Evolutionary conservation across 2,329 filamentous ascomycete species (phyloP), one percentile per base, ranked within the genome.

Genomic region (Atkinsonella texensis): DNA sequence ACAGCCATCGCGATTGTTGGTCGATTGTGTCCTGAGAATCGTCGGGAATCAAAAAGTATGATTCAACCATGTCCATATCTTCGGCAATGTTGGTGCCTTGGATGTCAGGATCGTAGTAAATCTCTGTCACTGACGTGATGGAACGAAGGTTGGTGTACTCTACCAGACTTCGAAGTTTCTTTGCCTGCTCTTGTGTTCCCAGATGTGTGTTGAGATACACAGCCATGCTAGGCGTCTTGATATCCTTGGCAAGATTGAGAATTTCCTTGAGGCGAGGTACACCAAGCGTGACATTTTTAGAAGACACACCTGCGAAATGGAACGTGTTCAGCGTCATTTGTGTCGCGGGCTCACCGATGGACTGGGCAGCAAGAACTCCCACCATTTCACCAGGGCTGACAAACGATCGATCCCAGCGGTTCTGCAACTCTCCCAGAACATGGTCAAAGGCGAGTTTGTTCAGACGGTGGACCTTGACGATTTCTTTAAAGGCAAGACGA

Each of bases 271-370:
- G 81, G 83, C 93, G 91, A 43, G 93, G 93, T 43, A 98, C 93
- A 89, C 93, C 93, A 47, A 98, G 84, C 0, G 93, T 98, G 51
- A 98, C 91, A 77, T 98, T 98, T 84, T 98, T 98, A 23, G 91
- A 95, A 39, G 94, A 95, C 55, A 98, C 89, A 95, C 93, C 93
- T 69, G 93, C 90, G 69, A 98, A 98, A 77, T 98, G 93, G 85
- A 98, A 98, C 23, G 93, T 98, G 74, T 98, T 98, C 55, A 98
- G 74, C 1, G 93, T 98, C 93, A 98, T 98, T 75, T 98, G 93
- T 1, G 93, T 98, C 20, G 93, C 94, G 41, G 93, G 93, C 70
- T 98, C 93, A 73, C 93, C 93, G 65, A 98, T 98, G 33, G 93
- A 98, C 72, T 98, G 93, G 7, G 94, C 93, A 56, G 93, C 93